Evolutionary conservation across 1,139 yeast genomes (phyloP), one percentile per base, ranked within the genome.

Genomic region (Hansenula sp.): DNA sequence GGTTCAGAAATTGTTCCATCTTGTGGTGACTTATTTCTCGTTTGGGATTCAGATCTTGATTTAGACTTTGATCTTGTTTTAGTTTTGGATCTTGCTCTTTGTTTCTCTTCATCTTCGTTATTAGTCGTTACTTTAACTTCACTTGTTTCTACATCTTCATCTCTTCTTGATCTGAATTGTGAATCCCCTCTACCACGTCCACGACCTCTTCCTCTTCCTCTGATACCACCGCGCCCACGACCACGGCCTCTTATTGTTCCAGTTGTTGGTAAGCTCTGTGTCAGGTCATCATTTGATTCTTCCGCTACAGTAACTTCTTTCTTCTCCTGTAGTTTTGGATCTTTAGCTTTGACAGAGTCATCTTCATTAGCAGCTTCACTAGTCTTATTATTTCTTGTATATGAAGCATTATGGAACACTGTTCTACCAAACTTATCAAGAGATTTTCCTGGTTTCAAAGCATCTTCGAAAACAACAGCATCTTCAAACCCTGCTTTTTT

Each of bases 241-340:
- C 35, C 45, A 32, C 40, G 40, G 17, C 42, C 38, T 32, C 47
- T 25, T 7, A 47, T 44, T 12, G 44, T 17, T 7, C 36, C 40
- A 18, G 16, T 16, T 17, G 17, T 31, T 15, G 17, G n/a, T n/a
- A n/a, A n/a, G n/a, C n/a, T n/a, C n/a, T n/a, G n/a, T n/a, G n/a
- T n/a, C n/a, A n/a, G n/a, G n/a, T n/a, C n/a, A n/a, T n/a, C n/a
- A n/a, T n/a, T n/a, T 31, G 8, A 18, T 25, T 27, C 41, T 29
- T 11, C 38, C 28, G 16, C 35, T 29, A 8, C 36, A 24, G 31
- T 17, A 15, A 17, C 34, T 5, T 16, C 7, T 32, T 32, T 12
- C 9, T 30, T 30, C 32, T 30, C 17, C 5, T 13, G 32, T 30
- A 15, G 32, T 30, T 30, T 30, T n/a, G 17, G 9, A 13, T 32